Conservation (phyloP, 805 yeast species). For the Groenewaldozyma salmanticensis region DNA sequence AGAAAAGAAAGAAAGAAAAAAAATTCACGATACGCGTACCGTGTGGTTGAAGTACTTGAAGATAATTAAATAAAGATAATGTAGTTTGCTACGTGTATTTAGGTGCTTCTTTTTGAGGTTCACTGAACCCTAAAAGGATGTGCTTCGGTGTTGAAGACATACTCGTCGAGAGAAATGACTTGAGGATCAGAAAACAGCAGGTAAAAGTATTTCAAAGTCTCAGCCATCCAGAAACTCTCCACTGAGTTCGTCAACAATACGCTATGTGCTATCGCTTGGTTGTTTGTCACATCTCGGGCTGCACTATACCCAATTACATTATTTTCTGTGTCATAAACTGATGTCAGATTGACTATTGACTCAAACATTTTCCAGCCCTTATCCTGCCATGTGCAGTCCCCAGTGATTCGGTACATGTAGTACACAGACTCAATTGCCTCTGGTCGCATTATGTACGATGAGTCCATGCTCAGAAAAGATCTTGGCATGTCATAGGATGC, state of each 20-base stretch:
- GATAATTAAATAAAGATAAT: not conserved
- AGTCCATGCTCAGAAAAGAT: constrained; percentile 18
- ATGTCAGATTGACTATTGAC: constrained; percentile 22
- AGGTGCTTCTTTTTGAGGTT: too few species aligned
- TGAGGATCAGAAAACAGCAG: constrained; percentile 47
- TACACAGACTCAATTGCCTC: constrained; percentile 54
- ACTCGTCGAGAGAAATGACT: constrained; percentile 40
- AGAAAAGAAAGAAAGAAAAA: too few species aligned
- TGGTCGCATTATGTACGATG: constrained; percentile 43
- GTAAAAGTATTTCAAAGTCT: constrained; percentile 79
- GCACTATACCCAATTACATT: constrained; percentile 31
- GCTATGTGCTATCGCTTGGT: constrained; percentile 43
- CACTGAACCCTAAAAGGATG: constrained; percentile 42
- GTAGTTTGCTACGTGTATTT: too few species aligned
- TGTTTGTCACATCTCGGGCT: constrained; percentile 31
- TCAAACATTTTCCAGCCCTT: constrained; percentile 43
- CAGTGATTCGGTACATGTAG: constrained; percentile 50
- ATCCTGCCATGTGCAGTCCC: constrained; percentile 47
- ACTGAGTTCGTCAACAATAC: constrained; percentile 47
- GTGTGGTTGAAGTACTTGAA: too few species aligned
- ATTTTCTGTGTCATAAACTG: constrained; percentile 15
- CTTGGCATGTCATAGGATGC: constrained; percentile 20
- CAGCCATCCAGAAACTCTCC: constrained; percentile 81
- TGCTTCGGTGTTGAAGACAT: constrained; percentile 52
- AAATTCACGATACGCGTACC: too few species aligned